phyloP scores from a whole-genome alignment of 2,329 filamentous ascomycete genomes.

The Triangularia setosa region DNA sequence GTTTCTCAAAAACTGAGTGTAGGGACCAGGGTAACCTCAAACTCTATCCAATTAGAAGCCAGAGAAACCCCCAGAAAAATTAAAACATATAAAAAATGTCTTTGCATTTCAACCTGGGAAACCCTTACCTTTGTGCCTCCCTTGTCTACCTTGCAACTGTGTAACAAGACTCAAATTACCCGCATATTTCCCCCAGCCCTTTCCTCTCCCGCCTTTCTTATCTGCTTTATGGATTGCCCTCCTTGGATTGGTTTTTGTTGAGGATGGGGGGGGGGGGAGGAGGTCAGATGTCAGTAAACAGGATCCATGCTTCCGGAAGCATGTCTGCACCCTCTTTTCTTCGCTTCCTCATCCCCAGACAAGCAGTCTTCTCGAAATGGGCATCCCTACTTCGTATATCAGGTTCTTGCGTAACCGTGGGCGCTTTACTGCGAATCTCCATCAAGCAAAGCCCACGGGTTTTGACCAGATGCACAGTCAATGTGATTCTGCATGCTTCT shows the following conservation, averaged over 20 bases:
- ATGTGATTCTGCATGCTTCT: neutral
- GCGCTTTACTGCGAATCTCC: neutral
- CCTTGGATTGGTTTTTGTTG: neutral
- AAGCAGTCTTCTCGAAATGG: neutral
- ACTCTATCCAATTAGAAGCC: neutral
- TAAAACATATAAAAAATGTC: neutral
- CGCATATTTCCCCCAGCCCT: neutral
- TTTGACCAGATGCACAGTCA: neutral
- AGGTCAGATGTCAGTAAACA: neutral
- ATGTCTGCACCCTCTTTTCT: neutral
- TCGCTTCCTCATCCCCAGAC: neutral
- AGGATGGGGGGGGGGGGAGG: neutral
- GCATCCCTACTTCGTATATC: neutral
- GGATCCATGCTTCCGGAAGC: neutral
- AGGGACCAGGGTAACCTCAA: neutral
- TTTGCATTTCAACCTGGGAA: neutral
- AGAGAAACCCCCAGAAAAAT: neutral
- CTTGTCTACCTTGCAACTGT: neutral
- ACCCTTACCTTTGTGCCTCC: neutral
- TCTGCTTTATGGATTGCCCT: neutral
- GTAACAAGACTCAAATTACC: neutral
- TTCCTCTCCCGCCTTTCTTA: neutral
- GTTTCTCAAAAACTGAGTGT: neutral
- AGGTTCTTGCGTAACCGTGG: neutral
- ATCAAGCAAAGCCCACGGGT: neutral